phyloP scores from a whole-genome alignment of 805 yeast species.

The Pichia nakasei region DNA sequence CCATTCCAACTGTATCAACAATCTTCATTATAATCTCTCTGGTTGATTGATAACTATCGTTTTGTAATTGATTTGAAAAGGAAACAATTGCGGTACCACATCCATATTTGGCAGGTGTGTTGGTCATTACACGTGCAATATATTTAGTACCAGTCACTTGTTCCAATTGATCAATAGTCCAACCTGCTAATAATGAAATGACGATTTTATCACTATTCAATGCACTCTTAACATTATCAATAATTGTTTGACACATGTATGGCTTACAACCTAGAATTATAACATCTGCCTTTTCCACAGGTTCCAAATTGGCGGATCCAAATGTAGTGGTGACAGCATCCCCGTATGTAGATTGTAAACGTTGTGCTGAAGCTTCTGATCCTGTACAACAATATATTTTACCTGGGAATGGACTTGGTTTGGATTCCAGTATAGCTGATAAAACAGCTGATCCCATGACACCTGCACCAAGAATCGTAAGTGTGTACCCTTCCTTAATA shows the following conservation, averaged over 20 bases:
- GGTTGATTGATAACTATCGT: conserved; percentile 32
- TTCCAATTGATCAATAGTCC: conserved; percentile 66
- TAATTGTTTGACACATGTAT: conserved; percentile 52
- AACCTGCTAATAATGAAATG: conserved; percentile 86
- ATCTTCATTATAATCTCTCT: conserved; percentile 44
- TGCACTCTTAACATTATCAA: conserved; percentile 39
- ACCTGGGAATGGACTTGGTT: conserved; percentile 50
- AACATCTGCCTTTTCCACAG: conserved; percentile 57
- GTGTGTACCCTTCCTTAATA: conserved; percentile 13
- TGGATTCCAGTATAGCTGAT: conserved; percentile 56
- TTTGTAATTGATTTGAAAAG: conserved; percentile 34
- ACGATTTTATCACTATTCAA: conserved; percentile 34
- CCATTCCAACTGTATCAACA: conserved; percentile 58
- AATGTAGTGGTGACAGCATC: conserved; percentile 44
- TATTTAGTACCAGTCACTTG: conserved; percentile 35
- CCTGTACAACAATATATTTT: conserved; percentile 74
- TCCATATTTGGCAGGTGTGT: conserved; percentile 91
- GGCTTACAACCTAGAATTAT: conserved; percentile 88
- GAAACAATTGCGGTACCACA: conserved; percentile 93
- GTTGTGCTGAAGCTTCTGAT: conserved; percentile 40
- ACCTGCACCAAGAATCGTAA: conserved; percentile 86
- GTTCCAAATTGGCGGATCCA: conserved; percentile 42
- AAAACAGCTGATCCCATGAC: conserved; percentile 93
- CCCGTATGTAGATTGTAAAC: conserved; percentile 42
- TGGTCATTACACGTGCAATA: conserved; percentile 93